These are phyloP conservation scores for Centrapalus pauciflorus DNA, from an alignment of 129 eudicot species.

Conservation along the genomic window DNA sequence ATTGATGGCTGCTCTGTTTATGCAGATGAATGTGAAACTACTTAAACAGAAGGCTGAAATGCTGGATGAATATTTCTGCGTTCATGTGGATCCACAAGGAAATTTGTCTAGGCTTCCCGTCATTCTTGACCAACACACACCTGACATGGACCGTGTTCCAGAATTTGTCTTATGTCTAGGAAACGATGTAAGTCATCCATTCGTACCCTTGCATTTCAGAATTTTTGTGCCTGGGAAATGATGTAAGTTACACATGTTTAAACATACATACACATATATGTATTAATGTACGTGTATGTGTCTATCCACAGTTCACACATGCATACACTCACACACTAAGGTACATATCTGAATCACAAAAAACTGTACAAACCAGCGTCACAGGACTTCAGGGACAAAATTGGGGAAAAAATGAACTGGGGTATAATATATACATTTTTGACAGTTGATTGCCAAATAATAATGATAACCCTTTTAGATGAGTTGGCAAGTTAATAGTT, in stretches of 20 bases:
- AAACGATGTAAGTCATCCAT: no score
- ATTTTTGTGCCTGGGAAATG: constrained; percentile 79
- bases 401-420: no score
- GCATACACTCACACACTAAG: no score
- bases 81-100: constrained; percentile 62
- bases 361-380: no score
- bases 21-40: constrained; percentile 68
- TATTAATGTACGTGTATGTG: background rate
- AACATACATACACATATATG: background rate
- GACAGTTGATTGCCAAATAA: no score
- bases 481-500: no score
- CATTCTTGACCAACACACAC: constrained; percentile 88
- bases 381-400: no score
- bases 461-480: no score
- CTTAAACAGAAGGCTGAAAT: constrained; percentile 67
- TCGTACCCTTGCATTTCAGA: no score
- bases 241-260: constrained; percentile 45
- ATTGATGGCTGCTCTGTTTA: background rate
- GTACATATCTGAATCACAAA: no score
- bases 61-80: constrained; percentile 82
- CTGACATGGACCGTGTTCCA: constrained; percentile 97
- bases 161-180: constrained; percentile 79
- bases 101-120: constrained; percentile 91
- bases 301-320: no score
- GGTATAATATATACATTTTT: no score